phyloP scores from a whole-genome alignment of 768 basidiomycete genomes.

The Rhodocollybia butyracea region DNA sequence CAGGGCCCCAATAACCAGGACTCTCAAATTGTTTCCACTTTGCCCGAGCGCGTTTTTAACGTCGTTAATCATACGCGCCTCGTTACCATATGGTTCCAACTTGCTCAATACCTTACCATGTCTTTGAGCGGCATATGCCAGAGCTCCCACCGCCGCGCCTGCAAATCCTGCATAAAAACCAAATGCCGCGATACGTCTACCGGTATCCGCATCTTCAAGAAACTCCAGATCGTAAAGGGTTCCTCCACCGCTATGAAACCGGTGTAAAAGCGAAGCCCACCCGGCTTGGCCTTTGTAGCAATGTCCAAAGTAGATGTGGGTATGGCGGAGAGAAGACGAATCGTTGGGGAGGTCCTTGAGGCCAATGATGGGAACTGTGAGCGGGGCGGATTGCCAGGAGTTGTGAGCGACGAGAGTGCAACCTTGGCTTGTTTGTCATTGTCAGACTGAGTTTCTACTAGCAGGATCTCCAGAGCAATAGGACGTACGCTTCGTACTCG shows the following conservation, averaged over 20 bases:
- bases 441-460: constrained; percentile 1
- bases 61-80: constrained; percentile 72
- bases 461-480: constrained; percentile 17
- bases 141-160: constrained; percentile 86
- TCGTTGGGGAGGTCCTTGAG: constrained; percentile 93
- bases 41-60: constrained; percentile 66
- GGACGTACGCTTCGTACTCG: constrained; percentile 86
- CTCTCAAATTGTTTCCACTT: constrained; percentile 70
- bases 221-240: constrained; percentile 95
- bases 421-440: too few species aligned
- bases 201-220: constrained; percentile 66
- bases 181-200: constrained; percentile 94
- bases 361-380: constrained; percentile 78
- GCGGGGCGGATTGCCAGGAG: constrained; percentile 82
- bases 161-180: constrained; percentile 98
- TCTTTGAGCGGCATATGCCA: constrained; percentile 72
- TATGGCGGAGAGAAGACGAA: constrained; percentile 79
- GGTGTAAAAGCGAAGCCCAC: constrained; percentile 83
- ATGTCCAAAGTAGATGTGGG: constrained; percentile 97
- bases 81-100: constrained; percentile 80
- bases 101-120: constrained; percentile 57
- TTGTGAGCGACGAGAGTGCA: constrained; percentile 84
- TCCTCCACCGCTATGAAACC: constrained; percentile 81
- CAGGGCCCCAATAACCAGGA: constrained; percentile 91
- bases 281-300: constrained; percentile 95